These are phyloP conservation scores for Graphilbum ipis-grandicollis DNA, from an alignment of 2,329 filamentous ascomycete species.

Conservation along the genomic window DNA sequence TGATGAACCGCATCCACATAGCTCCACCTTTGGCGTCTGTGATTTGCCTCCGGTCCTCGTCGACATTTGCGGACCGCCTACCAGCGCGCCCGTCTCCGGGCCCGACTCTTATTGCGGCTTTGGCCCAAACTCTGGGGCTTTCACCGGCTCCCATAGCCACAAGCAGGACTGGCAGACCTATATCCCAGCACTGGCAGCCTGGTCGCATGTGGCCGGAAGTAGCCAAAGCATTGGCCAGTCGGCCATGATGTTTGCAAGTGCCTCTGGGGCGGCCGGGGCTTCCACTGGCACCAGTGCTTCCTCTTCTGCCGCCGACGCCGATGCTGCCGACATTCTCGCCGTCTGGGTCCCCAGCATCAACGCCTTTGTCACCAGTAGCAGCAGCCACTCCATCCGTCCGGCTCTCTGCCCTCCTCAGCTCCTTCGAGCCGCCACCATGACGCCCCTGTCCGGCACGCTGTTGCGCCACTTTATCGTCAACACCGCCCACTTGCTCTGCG, in stretches of 20 bases:
- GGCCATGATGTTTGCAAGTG: background rate
- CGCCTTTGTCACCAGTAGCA: background rate
- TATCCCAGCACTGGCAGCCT: background rate
- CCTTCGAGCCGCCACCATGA: conserved; percentile 7
- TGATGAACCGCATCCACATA: too few relatives aligned
- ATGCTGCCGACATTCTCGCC: background rate
- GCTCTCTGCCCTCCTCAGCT: too few relatives aligned
- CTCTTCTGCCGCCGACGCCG: background rate
- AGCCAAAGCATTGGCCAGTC: background rate
- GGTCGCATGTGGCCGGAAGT: background rate
- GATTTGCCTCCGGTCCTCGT: too few relatives aligned
- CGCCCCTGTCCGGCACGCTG: conserved; percentile 7
- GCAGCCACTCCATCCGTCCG: too few relatives aligned
- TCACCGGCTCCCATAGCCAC: background rate
- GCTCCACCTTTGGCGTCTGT: too few relatives aligned
- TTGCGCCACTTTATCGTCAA: conserved; percentile 9
- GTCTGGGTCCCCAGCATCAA: background rate
- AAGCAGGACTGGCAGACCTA: background rate
- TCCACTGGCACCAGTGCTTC: background rate
- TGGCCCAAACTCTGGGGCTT: background rate
- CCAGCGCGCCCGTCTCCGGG: too few relatives aligned
- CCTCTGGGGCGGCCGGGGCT: too few relatives aligned
- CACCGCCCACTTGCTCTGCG: conserved; percentile 4
- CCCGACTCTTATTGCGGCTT: background rate
- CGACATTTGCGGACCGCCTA: too few relatives aligned